These are phyloP conservation scores for Fomitopsis pulvina DNA, from an alignment of 768 basidiomycete genomes.

Conservation along the genomic window DNA sequence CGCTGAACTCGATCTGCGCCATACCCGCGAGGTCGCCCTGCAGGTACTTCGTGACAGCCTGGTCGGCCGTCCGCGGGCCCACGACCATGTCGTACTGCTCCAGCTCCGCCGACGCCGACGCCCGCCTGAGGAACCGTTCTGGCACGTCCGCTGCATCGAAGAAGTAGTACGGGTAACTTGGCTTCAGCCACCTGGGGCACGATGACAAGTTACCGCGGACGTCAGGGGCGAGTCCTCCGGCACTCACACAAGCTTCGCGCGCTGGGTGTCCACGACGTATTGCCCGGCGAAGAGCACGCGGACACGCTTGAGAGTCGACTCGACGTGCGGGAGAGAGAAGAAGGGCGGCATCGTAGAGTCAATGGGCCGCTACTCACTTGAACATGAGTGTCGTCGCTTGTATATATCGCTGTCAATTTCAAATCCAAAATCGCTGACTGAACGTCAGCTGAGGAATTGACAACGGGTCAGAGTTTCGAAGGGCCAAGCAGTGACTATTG, in stretches of 20 bases:
- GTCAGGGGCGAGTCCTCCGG: background rate
- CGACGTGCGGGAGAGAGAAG: constrained; percentile 39
- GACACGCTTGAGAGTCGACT: constrained; percentile 43
- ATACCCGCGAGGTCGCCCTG: constrained; percentile 38
- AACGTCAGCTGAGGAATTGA: no score
- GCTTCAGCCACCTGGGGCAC: constrained; percentile 44
- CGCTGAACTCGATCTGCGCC: constrained; percentile 41
- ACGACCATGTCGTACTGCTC: constrained; percentile 43
- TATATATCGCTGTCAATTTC: no score
- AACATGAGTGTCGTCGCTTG: no score
- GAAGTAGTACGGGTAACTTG: constrained; percentile 48
- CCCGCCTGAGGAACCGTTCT: constrained; percentile 29
- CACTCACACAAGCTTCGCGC: constrained; percentile 55
- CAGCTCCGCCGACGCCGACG: constrained; percentile 18
- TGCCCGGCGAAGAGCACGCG: constrained; percentile 46
- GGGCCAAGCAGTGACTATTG: no score
- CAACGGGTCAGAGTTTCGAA: no score
- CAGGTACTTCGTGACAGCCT: constrained; percentile 31
- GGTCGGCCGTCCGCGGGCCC: constrained; percentile 30
- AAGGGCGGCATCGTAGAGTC: constrained; percentile 11
- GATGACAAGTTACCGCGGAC: background rate
- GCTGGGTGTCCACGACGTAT: constrained; percentile 48
- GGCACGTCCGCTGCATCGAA: constrained; percentile 43
- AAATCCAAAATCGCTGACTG: no score
- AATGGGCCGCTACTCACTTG: background rate